Evolutionary conservation across 176 grass and related monocot genomes (phyloP), one percentile per base, ranked within the genome.

Genomic region (Zizania latifolia): DNA sequence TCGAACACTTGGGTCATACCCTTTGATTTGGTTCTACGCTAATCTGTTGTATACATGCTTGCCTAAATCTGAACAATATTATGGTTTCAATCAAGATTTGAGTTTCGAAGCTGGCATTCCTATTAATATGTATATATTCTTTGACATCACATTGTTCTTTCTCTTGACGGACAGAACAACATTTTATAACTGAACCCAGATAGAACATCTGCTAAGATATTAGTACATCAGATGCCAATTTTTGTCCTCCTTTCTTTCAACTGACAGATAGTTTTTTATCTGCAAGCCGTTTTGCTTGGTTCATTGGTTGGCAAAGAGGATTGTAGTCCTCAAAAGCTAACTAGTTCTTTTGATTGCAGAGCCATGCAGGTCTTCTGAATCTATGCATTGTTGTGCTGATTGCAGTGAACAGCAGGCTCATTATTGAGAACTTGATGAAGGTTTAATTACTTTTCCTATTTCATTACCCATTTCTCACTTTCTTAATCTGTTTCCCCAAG

Each of bases 361-460:
- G 95, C 62, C 95, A 98, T 86, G 95, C 95, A 46, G 95, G 95
- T 79, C 95, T 98, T 82, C 79, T 98, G 36, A 98, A 98, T 87
- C 89, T 98, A 60, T 98, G 95, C 74, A 98, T 98, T 67, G 91
- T 98, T 48, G 91, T 98, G 50, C 79, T 98, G 67, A 70, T 98
- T 86, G 91, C 95, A 69, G 91, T 98, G 40, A 98, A 98, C 72
- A 81, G 95, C 75, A 85, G 95, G 57, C 95, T 98, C 46, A 98
- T 98, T 65, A 98, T 98, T 54, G 95, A 98, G 83, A 98, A 98
- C 79, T 76, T 98, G 48, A 92, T 98, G 95, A 94, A 98, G 95
- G 95, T 98, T 55, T 74, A 79, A 29, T 73, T 50, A 64, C 58
- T 32, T 48, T 26, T 28, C 65, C 59, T 77, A 35, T 58, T 65